Base-by-base conservation (phyloP, 108 stramenopile genomes). In the Skeletonema tropicum region DNA sequence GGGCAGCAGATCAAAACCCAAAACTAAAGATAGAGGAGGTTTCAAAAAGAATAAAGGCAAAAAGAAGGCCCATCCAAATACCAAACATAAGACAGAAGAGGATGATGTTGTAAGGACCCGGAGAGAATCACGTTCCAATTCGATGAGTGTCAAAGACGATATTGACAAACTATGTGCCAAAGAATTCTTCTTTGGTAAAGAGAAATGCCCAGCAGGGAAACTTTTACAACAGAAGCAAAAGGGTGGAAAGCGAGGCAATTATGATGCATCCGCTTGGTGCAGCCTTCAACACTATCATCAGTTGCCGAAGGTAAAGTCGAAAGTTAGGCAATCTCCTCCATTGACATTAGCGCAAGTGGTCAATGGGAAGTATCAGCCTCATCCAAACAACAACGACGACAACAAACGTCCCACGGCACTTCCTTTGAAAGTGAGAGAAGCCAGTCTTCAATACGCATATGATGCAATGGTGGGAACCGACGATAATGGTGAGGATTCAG, bases 121-220 rank as follows among this genome's bases (percentile, higher is more conserved):
- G 23, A 77, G 64, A 26, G 49, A 57, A 21, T 70, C 57, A 12
- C 59, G 29, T 32, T 36, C 32, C 61, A 33, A 38, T 38, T 36
- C 32, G 0, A 38, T 38, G n/a, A 26, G 23, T 33, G 61, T 62
- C 9, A 62, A 62, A 62, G 52, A 55, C 15, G 21, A 55, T 5
- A 21, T 0, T 36, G 35, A 62, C 9, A 33, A 12, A 39, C 45
- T 80, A 15, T 80, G 79, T 42, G 62, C 68, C 23, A 67, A 68
- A 63, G 79, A 80, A 38, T 80, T 80, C 60, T 80, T 68, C 49
- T 74, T 74, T 60, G 73, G 79, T 3, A 64, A 52, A 70, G 79
- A 80, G 17, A 64, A 68, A 6, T 70, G 79, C 52, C 32, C 52
- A 55, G 52, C 52, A 23, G 52, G 48, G 33, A 60, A 66, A 30